phyloP scores from a whole-genome alignment of 2,329 filamentous ascomycete genomes.

The Fusarium hainanense region DNA sequence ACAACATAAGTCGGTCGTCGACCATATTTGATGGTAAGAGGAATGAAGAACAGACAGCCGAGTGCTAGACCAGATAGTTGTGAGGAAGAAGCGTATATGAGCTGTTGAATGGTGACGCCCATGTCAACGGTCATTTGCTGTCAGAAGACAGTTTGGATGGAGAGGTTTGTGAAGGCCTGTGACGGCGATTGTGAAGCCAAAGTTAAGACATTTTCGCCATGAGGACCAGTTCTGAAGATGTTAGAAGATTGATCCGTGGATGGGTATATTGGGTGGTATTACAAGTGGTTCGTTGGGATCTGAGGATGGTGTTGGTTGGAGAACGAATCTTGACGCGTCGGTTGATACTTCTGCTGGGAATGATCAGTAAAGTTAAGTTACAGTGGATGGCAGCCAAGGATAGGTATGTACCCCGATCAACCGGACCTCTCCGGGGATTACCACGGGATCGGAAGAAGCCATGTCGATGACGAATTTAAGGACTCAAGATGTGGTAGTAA shows the following conservation, averaged over 20 bases:
- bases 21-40: slow-evolving; percentile 51
- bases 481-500: too few relatives aligned
- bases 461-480: slow-evolving; percentile 10
- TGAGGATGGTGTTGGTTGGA: slow-evolving; percentile 37
- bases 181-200: slow-evolving; percentile 43
- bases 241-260: neutral
- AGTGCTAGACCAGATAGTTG: slow-evolving; percentile 49
- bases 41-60: slow-evolving; percentile 51
- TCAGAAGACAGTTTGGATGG: slow-evolving; percentile 47
- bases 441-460: slow-evolving; percentile 8
- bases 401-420: slow-evolving; percentile 31
- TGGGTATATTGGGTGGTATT: neutral
- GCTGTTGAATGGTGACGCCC: slow-evolving; percentile 39
- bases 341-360: slow-evolving; percentile 28
- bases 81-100: slow-evolving; percentile 45
- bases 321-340: slow-evolving; percentile 31
- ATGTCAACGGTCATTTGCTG: slow-evolving; percentile 50
- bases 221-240: slow-evolving; percentile 45
- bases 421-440: slow-evolving; percentile 32
- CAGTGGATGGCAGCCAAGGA: too few relatives aligned
- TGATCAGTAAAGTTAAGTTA: neutral
- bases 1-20: slow-evolving; percentile 48
- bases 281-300: slow-evolving; percentile 51
- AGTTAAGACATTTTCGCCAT: slow-evolving; percentile 49
- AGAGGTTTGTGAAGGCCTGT: slow-evolving; percentile 47